Evolutionary conservation across 192 early-diverging fungal species (phyloP), one percentile per base, ranked within the genome.

Genomic region (Coemansia sp.): DNA sequence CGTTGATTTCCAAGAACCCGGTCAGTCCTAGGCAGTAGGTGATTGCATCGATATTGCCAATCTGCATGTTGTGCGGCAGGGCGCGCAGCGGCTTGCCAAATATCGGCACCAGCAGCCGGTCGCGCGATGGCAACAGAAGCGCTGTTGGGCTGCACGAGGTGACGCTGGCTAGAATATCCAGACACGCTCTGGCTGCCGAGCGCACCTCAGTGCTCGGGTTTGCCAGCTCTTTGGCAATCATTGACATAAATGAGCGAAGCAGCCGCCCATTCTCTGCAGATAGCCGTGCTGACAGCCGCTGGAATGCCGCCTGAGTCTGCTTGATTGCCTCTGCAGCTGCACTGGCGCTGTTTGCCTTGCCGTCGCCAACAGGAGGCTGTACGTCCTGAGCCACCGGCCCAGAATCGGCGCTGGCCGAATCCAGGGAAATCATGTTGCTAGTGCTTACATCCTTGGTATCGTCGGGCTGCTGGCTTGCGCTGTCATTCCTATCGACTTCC

Each of bases 21-120:
- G 85, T 78, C 26, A 98, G 71, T 0, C 87, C 83, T 41, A 99
- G 72, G 55, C 94, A 97, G 69, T 95, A 98, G 0, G 94, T 97
- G 47, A 99, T 94, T 3, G 96, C 96, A 57, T 99, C 97, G 55
- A 96, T 97, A 63, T 97, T 87, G 13, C 96, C 97, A 30, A 99
- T 99, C 68, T 98, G 97, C 87, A 97, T 91, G 42, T 90, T 83
- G 70, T 93, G 89, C 0, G 97, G 93, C 23, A 98, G 81, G 0
- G 96, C 94, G 7, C 96, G 88, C 48, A 99, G 80, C 4, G 97
- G 97, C 67, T 97, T 96, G 30, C 93, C 85, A 70, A 96, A 98
- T 49, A 99, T 99, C 5, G 94, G 93, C 5, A 76, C 77, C 20
- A 99, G 72, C 15, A 99, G 78, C 3, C 87, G 82, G 45, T 97